A percentile compares a stretch with the other conserved stretches of the same genome.
Conservation (phyloP, 2,329 filamentous ascomycete species). For the Fusarium sp. region DNA sequence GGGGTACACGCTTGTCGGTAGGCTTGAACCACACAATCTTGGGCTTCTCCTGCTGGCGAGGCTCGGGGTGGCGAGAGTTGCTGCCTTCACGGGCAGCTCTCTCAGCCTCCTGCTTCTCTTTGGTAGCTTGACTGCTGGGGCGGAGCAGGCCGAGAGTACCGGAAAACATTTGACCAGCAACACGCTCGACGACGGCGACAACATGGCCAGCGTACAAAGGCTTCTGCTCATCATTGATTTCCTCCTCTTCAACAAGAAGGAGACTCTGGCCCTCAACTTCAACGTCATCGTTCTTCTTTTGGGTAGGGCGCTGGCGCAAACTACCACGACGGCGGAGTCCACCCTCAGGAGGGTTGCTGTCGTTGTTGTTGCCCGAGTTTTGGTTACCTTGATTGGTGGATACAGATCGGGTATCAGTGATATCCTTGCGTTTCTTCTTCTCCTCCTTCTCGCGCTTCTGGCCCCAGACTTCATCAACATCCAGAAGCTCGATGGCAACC, state of each 20-base stretch:
- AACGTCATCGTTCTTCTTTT: constrained; percentile 99
- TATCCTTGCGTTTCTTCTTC: constrained; percentile 99
- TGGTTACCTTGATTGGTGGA: constrained; percentile 80
- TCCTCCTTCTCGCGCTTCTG: constrained; percentile 99
- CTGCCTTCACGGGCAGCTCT: constrained; percentile 88
- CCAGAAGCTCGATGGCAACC: constrained; percentile 94
- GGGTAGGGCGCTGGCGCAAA: constrained; percentile 94
- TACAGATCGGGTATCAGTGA: constrained; percentile 87
- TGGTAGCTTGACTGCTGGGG: constrained; percentile 97
- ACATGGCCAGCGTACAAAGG: constrained; percentile 97
- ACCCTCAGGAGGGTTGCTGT: constrained; percentile 77
- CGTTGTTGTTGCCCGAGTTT: constrained; percentile 71
- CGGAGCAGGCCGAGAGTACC: constrained; percentile 93
- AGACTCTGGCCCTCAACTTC: constrained; percentile 98
- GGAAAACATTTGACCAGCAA: constrained; percentile 99
- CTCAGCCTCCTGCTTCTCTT: constrained; percentile 99
- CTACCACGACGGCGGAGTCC: constrained; percentile 93
- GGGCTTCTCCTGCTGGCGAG: constrained; percentile 89
- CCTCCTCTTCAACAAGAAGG: constrained; percentile 96
- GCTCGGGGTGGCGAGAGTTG: constrained; percentile 77
- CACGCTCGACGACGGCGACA: constrained; percentile 96
- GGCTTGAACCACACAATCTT: constrained; percentile 99
- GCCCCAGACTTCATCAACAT: constrained; percentile 98
- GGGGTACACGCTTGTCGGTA: constrained; percentile 96
- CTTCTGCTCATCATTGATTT: constrained; percentile 98